Percentiles rank a stretch among this genome's conserved stretches.
These are phyloP conservation scores for Hyaloperonospora brassicae DNA, from an alignment of 352 stramenopile species.

Conservation along the genomic window DNA sequence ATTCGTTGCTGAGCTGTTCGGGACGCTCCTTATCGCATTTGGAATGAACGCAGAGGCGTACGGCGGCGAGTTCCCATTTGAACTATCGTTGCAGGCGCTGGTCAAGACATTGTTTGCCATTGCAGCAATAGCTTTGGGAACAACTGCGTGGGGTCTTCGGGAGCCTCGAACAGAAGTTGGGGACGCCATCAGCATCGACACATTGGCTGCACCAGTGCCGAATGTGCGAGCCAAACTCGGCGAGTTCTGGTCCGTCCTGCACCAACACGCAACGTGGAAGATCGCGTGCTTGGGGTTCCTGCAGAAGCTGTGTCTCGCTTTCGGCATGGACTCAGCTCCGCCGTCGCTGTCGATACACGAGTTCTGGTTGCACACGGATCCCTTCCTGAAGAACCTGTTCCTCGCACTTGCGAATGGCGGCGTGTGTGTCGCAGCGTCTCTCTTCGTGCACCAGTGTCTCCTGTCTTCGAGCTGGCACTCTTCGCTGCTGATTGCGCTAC, in stretches of 20 bases:
- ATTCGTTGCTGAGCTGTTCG: constrained; percentile 45
- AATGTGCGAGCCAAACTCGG: constrained; percentile 25
- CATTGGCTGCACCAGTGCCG: constrained; percentile 3
- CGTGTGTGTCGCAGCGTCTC: constrained; percentile 45
- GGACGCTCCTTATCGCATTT: constrained; percentile 44
- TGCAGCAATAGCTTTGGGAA: constrained; percentile 25
- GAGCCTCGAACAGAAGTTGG: constrained; percentile 13
- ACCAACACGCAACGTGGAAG: constrained; percentile 61
- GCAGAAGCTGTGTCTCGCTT: constrained; percentile 43
- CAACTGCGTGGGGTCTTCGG: constrained; percentile 35
- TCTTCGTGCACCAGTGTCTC: constrained; percentile 46
- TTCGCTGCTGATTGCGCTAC: constrained; percentile 42
- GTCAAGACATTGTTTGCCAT: constrained; percentile 31
- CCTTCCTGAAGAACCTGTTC: constrained; percentile 53
- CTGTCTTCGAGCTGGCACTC: constrained; percentile 55
- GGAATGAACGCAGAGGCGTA: constrained; percentile 56
- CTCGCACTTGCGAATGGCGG: constrained; percentile 41
- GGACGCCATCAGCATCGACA: neutral
- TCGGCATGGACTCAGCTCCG: constrained; percentile 47
- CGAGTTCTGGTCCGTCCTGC: constrained; percentile 51
- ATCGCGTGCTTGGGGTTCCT: constrained; percentile 63
- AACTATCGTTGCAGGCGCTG: constrained; percentile 34
- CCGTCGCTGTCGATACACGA: constrained; percentile 45
- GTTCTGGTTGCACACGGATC: constrained; percentile 53
- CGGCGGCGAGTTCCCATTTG: constrained; percentile 39